Base-by-base conservation (phyloP, 371 early-diverging fungal species). In the Syncephalastrum racemosum region DNA sequence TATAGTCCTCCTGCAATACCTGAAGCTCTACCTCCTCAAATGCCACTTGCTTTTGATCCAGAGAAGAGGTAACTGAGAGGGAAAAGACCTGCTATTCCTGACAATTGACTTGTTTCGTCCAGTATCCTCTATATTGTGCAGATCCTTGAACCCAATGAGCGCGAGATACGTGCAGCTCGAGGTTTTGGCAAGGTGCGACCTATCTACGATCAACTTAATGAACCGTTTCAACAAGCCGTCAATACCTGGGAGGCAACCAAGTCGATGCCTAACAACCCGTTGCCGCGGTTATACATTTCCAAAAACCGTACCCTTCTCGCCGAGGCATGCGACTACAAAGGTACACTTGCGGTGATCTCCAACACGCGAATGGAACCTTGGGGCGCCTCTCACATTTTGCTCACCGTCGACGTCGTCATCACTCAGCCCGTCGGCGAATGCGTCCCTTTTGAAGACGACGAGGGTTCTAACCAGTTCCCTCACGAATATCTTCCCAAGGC, bases 271-370 rank as follows among this genome's bases (percentile, higher is more conserved):
- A 40, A 53, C 14, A 52, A 58, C 39, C 73, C 75, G 6, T 48
- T 73, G 0, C 73, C 79, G 0, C 68, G 79, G 4, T 67, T 78
- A 14, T 78, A 73, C 51, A 73, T 78, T 46, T 62, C 71, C 23
- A 72, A 75, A 27, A 73, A 75, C 36, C 65, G 75, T n/a, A 75
- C 75, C 0, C 43, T 75, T 19, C 47, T 78, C 1, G 51, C 64
- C 4, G 61, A 71, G 53, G 73, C 73, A 25, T 50, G 60, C 3
- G 46, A 63, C 22, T 64, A 67, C 27, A 62, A 70, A 20, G 68
- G 64, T 0, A 46, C 63, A 0, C 55, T 78, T 8, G 73, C 68
- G 0, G 54, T 78, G 1, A 19, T 75, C 8, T 62, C 53, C 19
- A 65, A 78, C 40, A 49, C 42, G 10, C 25, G 43, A 3, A 20